Evolutionary conservation across 495 filamentous ascomycete genomes (phyloP).

Genomic region (Ramalina intermedia): DNA sequence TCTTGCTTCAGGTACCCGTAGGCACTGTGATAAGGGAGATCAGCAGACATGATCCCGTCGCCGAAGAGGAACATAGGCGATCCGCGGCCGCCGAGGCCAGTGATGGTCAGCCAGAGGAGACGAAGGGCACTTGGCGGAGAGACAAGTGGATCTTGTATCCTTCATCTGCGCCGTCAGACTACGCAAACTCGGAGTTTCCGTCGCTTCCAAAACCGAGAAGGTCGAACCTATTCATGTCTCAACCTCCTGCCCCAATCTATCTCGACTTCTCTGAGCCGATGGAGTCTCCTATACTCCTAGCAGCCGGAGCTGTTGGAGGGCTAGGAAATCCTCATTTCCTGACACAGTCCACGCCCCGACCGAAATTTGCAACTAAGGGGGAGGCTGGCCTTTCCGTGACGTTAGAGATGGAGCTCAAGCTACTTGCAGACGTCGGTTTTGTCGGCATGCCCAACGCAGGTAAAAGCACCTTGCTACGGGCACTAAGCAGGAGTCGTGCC

Average conservation of each 20-base stretch:
- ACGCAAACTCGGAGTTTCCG: conserved; percentile 46
- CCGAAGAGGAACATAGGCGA: conserved; percentile 35
- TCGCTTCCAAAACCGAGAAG: conserved; percentile 37
- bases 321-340: conserved; percentile 89
- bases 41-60: conserved; percentile 58
- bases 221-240: conserved; percentile 41
- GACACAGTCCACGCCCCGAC: conserved; percentile 48
- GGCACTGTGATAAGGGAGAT: conserved; percentile 83
- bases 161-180: conserved; percentile 50
- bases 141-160: conserved; percentile 82
- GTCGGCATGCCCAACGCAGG: conserved; percentile 94
- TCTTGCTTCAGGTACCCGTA: conserved; percentile 80
- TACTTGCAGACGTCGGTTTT: conserved; percentile 86
- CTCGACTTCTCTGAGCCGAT: conserved; percentile 75
- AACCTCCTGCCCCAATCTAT: conserved; percentile 55
- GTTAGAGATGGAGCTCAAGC: conserved; percentile 82
- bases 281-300: conserved; percentile 73
- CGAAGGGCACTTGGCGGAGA: conserved; percentile 24
- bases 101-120: conserved; percentile 14
- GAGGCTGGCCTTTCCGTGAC: conserved; percentile 62
- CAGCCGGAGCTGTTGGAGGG: conserved; percentile 76
- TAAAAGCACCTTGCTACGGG: conserved; percentile 82
- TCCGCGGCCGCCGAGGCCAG: conserved; percentile 12
- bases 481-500: conserved; percentile 70
- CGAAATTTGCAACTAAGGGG: conserved; percentile 79